phyloP scores from a whole-genome alignment of 1,284 basidiomycete species.

The Microstroma glucosiphilum region DNA sequence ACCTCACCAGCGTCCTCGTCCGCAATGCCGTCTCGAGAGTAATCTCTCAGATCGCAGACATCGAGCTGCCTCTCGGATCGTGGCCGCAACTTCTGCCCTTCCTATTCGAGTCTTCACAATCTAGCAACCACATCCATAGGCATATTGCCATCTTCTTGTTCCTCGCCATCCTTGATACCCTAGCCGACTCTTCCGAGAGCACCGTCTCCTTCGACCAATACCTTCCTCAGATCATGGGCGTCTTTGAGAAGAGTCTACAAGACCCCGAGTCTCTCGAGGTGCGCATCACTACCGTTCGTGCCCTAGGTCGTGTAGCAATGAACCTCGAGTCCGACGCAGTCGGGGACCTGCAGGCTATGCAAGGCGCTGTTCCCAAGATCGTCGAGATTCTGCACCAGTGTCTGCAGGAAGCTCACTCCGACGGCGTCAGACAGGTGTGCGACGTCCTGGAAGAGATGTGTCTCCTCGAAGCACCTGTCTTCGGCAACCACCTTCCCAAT shows the following conservation, averaged over 20 bases:
- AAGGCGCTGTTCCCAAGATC: slow-evolving; percentile 80
- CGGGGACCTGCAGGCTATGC: slow-evolving; percentile 82
- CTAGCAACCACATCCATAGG: slow-evolving; percentile 67
- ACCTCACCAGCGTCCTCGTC: slow-evolving; percentile 65
- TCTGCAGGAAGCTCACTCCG: slow-evolving; percentile 74
- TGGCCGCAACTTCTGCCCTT: slow-evolving; percentile 88
- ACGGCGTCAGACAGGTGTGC: slow-evolving; percentile 78
- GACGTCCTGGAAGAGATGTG: slow-evolving; percentile 94
- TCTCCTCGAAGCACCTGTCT: slow-evolving; percentile 81
- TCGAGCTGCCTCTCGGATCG: slow-evolving; percentile 73
- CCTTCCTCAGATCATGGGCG: slow-evolving; percentile 70
- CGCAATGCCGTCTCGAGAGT: slow-evolving; percentile 73
- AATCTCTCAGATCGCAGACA: slow-evolving; percentile 82
- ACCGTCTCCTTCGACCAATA: slow-evolving; percentile 62
- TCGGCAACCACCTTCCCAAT: slow-evolving; percentile 80
- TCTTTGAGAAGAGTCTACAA: slow-evolving; percentile 70
- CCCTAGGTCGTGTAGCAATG: slow-evolving; percentile 84
- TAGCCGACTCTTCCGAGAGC: slow-evolving; percentile 64
- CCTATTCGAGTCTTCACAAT: slow-evolving; percentile 72
- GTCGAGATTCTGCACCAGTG: slow-evolving; percentile 82
- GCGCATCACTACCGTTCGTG: slow-evolving; percentile 71
- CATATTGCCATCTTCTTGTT: slow-evolving; percentile 89
- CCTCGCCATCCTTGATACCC: slow-evolving; percentile 82
- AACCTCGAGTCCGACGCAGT: slow-evolving; percentile 87
- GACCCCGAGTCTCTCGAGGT: slow-evolving; percentile 89